Conservation (phyloP, 768 basidiomycete genomes). For the Phlegmacium glaucopus region DNA sequence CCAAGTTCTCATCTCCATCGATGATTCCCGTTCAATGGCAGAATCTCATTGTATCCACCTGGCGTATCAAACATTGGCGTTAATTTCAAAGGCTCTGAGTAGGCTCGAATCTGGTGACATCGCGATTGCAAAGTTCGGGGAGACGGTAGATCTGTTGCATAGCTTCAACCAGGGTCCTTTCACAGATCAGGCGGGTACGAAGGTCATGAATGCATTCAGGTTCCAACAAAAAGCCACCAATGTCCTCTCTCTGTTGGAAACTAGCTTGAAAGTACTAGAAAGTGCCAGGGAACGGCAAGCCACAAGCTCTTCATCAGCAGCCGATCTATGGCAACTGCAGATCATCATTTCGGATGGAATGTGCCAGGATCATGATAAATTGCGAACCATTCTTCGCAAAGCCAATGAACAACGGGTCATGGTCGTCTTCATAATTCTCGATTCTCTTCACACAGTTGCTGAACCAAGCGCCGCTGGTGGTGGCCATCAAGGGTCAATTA, state of each 20-base stretch:
- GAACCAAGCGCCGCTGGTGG: slow-evolving; percentile 15
- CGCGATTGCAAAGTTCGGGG: slow-evolving; percentile 87
- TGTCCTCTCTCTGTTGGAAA: slow-evolving; percentile 77
- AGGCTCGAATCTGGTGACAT: slow-evolving; percentile 96
- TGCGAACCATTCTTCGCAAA: slow-evolving; percentile 74
- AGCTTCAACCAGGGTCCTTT: slow-evolving; percentile 80
- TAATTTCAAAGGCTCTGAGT: slow-evolving; percentile 87
- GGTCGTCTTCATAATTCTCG: slow-evolving; percentile 95
- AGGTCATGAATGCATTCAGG: slow-evolving; percentile 78
- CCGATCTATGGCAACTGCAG: slow-evolving; percentile 94
- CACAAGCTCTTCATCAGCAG: slow-evolving; percentile 58
- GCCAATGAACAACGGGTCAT: slow-evolving; percentile 90
- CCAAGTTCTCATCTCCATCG: slow-evolving; percentile 90
- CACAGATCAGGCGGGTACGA: slow-evolving; percentile 75
- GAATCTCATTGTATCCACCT: slow-evolving; percentile 90
- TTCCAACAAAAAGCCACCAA: slow-evolving; percentile 92
- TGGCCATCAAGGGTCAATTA: slow-evolving; percentile 66
- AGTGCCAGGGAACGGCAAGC: slow-evolving; percentile 68
- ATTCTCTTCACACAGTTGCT: slow-evolving; percentile 62
- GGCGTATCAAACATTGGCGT: slow-evolving; percentile 88
- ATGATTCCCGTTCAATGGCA: slow-evolving; percentile 97
- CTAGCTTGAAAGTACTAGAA: slow-evolving; percentile 70
- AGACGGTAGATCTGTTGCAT: slow-evolving; percentile 83
- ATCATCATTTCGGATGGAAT: slow-evolving; percentile 99
- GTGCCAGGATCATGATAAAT: slow-evolving; percentile 89